Conservation (phyloP, 805 yeast species). For the Pichia cabralensis region DNA sequence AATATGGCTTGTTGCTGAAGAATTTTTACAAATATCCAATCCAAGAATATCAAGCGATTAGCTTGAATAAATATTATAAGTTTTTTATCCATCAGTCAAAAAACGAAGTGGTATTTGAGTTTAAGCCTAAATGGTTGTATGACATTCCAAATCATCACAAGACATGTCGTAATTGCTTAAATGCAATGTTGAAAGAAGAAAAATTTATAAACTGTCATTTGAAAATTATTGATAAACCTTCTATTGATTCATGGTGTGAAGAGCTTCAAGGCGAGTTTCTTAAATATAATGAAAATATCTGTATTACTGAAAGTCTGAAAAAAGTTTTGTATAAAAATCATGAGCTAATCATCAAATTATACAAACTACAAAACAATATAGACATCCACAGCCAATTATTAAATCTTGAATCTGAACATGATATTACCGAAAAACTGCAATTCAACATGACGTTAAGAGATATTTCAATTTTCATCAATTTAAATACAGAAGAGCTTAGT, state of each 20-base stretch:
- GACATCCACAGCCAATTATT: slow-evolving; percentile 25
- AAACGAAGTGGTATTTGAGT: slow-evolving; percentile 25
- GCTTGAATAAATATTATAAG: slow-evolving; percentile 20
- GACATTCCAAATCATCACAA: slow-evolving; percentile 21
- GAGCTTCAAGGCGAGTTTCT: slow-evolving; percentile 15
- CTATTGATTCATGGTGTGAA: slow-evolving; percentile 28
- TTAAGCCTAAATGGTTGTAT: slow-evolving; percentile 46
- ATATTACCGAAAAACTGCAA: slow-evolving; percentile 36
- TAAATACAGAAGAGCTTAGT: slow-evolving; percentile 19
- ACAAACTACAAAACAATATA: slow-evolving; percentile 26
- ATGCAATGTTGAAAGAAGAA: slow-evolving; percentile 24
- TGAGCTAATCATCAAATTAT: slow-evolving; percentile 12
- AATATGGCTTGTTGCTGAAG: slow-evolving; percentile 20
- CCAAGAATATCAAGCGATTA: slow-evolving; percentile 2
- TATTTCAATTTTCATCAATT: slow-evolving; percentile 37
- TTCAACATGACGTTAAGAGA: slow-evolving; percentile 44
- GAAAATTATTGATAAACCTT: slow-evolving; percentile 24
- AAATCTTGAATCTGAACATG: slow-evolving; percentile 25
- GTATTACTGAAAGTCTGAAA: slow-evolving; percentile 4
- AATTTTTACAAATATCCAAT: slow-evolving; percentile 12
- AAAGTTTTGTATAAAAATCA: slow-evolving; percentile 6
- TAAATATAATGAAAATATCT: not conserved
- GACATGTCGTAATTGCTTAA: slow-evolving; percentile 38
- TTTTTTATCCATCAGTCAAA: slow-evolving; percentile 10
- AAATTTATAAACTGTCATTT: slow-evolving; percentile 31